These are phyloP conservation scores for Colletotrichum tabaci DNA, from an alignment of 2,329 filamentous ascomycete genomes.

Conservation along the genomic window DNA sequence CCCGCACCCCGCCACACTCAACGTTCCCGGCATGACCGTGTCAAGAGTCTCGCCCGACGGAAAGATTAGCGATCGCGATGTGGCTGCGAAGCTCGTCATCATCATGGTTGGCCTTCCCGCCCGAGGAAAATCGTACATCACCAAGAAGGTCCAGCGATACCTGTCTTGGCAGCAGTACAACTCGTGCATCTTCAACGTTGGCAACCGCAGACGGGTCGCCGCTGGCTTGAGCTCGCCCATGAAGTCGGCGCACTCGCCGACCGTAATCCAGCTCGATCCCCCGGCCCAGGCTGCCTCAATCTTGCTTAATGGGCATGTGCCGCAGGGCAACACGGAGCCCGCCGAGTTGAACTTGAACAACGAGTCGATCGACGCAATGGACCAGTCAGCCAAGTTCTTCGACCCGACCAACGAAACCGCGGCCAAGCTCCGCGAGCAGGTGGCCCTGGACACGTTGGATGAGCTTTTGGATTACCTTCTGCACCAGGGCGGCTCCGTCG, in stretches of 20 bases:
- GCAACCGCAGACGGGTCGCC: slow-evolving; percentile 87
- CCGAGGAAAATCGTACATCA: slow-evolving; percentile 97
- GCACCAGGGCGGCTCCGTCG: slow-evolving; percentile 85
- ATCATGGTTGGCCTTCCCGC: slow-evolving; percentile 98
- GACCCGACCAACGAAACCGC: slow-evolving; percentile 90
- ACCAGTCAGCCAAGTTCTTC: slow-evolving; percentile 95
- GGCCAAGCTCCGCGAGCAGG: slow-evolving; percentile 87
- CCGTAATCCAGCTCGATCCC: slow-evolving; percentile 53
- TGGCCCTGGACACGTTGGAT: slow-evolving; percentile 92
- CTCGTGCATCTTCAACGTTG: slow-evolving; percentile 96
- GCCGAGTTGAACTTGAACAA: slow-evolving; percentile 54
- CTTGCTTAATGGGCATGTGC: slow-evolving; percentile 67
- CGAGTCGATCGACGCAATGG: slow-evolving; percentile 68
- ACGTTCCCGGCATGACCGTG: slow-evolving; percentile 95
- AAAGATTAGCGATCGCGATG: slow-evolving; percentile 91
- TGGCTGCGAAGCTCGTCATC: slow-evolving; percentile 96
- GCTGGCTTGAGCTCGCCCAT: slow-evolving; percentile 68
- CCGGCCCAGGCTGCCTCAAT: slow-evolving; percentile 71
- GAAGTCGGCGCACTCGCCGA: slow-evolving; percentile 55
- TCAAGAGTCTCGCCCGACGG: slow-evolving; percentile 97
- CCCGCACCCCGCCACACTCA: slow-evolving; percentile 91
- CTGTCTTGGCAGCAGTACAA: slow-evolving; percentile 98
- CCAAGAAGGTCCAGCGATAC: slow-evolving; percentile 96
- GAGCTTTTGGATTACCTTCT: slow-evolving; percentile 93
- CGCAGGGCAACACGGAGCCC: slow-evolving; percentile 57